Evolutionary conservation across 768 basidiomycete genomes (phyloP).

Genomic region (Mycena sanguinolenta): DNA sequence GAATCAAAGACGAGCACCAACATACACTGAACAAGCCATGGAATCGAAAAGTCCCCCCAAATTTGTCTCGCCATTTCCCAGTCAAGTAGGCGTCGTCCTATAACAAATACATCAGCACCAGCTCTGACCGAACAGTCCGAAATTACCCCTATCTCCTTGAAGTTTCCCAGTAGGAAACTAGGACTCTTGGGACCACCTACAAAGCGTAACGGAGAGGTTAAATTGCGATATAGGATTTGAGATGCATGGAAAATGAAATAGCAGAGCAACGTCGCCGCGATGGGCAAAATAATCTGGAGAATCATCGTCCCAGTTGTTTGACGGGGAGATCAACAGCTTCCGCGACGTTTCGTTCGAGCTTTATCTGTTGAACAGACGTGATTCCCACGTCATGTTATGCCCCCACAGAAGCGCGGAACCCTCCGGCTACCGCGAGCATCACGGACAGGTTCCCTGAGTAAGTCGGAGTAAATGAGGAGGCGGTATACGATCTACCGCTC

Average conservation of each 20-base stretch:
- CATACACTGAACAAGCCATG: conserved; percentile 19
- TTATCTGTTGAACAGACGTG: too few relatives aligned
- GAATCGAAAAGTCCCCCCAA: conserved; percentile 15
- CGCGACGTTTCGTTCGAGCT: too few relatives aligned
- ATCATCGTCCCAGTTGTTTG: conserved; percentile 8
- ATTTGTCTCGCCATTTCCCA: conserved; percentile 12
- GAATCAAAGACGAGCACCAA: too few relatives aligned
- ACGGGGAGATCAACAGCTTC: too few relatives aligned
- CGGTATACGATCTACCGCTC: too few relatives aligned
- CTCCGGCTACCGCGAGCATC: too few relatives aligned
- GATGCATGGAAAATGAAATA: conserved; percentile 10
- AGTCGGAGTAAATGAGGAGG: too few relatives aligned
- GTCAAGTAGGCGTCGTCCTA: background rate
- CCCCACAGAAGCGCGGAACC: too few relatives aligned
- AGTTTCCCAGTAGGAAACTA: conserved; percentile 7
- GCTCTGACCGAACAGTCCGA: too few relatives aligned
- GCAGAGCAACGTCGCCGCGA: conserved; percentile 11
- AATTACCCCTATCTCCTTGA: conserved; percentile 35
- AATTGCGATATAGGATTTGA: conserved; percentile 13
- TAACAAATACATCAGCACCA: background rate
- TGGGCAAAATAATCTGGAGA: background rate
- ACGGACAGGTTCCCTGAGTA: too few relatives aligned
- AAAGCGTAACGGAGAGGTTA: conserved; percentile 16
- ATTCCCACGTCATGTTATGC: too few relatives aligned
- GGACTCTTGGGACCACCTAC: conserved; percentile 2